Base-by-base conservation (phyloP, 352 stramenopile species). In the Phytopythium delawarense region DNA sequence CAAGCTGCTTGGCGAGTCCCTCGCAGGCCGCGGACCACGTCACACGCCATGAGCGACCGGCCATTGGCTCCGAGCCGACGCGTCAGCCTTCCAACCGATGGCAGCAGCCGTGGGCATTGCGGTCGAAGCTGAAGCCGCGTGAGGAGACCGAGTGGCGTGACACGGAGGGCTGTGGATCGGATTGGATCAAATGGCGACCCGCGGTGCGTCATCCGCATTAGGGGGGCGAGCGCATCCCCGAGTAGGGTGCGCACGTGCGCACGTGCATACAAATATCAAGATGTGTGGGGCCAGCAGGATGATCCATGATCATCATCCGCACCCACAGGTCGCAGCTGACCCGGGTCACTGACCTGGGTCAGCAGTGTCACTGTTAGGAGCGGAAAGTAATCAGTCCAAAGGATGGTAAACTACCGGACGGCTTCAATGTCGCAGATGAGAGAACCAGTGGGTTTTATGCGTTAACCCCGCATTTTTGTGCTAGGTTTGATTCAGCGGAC, bases 141-240 rank as follows among this genome's bases (percentile, higher is more conserved):
- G 30, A 53, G 12, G 44, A 21, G 20, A 50, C 18, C 20, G 20
- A 50, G 46, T 35, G 18, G 20, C 21, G 12, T 32, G 25, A 30
- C 25, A 30, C 25, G 25, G 25, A 30, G 25, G 25, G 3, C 25
- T 30, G 25, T 3, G 25, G 25, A 30, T 30, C 25, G 25, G 25
- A 49, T 49, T 49, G 42, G 42, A 53, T 53, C 21, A 30, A 30
- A 28, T 53, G 35, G 35, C 35, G 35, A 11, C 5, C 35, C 35
- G 35, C 46, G 46, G 20, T 53, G 46, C 46, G 46, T 53, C 46
- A 53, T 53, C 46, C 46, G 46, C 21, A 53, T 34, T 28, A 30
- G 34, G 4, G n/a, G n/a, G n/a, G n/a, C 28, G n/a, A 40, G 16
- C 35, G 35, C 35, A 40, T 40, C 35, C 35, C 35, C 35, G 16